Conservation (phyloP, 2,329 filamentous ascomycete genomes). For the Aspergillus phoenicis region DNA sequence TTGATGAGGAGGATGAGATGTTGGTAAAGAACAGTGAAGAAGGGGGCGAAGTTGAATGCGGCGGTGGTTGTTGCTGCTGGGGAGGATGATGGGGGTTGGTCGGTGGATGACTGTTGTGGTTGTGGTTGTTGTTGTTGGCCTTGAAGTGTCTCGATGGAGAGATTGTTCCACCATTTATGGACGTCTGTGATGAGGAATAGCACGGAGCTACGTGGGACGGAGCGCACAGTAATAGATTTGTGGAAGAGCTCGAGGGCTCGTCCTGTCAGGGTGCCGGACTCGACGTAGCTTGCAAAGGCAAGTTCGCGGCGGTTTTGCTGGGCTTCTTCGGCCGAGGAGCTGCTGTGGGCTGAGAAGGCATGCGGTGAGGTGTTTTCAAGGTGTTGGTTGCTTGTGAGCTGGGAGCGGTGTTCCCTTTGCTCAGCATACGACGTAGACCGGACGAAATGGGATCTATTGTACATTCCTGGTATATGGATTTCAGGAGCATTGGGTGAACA, state of each 20-base stretch:
- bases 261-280: conserved; percentile 43
- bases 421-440: background rate
- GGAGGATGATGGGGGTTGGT: conserved; percentile 2
- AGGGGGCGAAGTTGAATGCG: conserved; percentile 39
- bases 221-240: conserved; percentile 45
- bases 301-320: conserved; percentile 32
- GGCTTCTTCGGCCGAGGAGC: conserved; percentile 10
- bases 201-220: conserved; percentile 41
- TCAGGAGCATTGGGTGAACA: conserved; percentile 51
- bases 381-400: background rate
- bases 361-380: conserved; percentile 15
- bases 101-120: background rate
- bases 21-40: conserved; percentile 47
- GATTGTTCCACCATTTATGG: conserved; percentile 48
- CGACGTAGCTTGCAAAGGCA: conserved; percentile 42
- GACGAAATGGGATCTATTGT: conserved; percentile 7
- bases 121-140: background rate
- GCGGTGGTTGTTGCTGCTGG: background rate
- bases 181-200: conserved; percentile 44
- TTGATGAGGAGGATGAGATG: conserved; percentile 45
- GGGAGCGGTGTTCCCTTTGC: background rate
- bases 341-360: background rate
- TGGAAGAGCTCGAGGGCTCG: conserved; percentile 46
- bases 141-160: conserved; percentile 28
- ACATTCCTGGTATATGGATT: conserved; percentile 36